Evolutionary conservation across 345 rosid genomes (phyloP).

Genomic region (Syzygium grande): DNA sequence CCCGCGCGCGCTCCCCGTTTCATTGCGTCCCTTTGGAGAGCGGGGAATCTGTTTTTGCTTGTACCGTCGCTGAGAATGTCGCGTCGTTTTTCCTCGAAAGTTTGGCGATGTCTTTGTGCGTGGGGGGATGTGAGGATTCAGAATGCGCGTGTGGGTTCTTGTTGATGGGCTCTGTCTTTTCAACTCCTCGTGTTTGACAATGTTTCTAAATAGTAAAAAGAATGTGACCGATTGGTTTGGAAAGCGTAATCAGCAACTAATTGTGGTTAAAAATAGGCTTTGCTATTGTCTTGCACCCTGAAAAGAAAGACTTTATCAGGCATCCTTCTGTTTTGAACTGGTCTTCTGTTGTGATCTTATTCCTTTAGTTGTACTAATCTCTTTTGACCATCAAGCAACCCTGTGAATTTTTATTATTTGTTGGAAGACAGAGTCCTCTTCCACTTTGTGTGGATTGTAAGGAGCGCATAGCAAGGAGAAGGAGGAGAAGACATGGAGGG

Average conservation of each 20-base stretch:
- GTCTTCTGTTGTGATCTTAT: neutral
- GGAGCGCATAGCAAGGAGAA: neutral
- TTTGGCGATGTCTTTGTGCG: neutral
- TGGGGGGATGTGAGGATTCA: neutral
- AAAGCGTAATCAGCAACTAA: neutral
- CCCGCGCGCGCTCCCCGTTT: no score
- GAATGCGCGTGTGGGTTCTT: neutral
- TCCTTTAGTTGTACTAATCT: neutral
- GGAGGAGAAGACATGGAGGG: conserved; percentile 44
- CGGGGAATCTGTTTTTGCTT: neutral
- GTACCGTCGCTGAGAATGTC: neutral
- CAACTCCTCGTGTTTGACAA: neutral
- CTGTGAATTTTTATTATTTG: neutral
- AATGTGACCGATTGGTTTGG: neutral
- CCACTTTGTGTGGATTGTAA: neutral
- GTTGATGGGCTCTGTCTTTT: neutral
- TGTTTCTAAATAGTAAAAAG: neutral
- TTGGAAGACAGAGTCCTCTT: neutral
- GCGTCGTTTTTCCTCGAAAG: neutral
- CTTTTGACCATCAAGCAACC: neutral
- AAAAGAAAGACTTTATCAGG: neutral
- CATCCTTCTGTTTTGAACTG: neutral
- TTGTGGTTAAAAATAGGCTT: neutral
- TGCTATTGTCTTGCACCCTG: neutral
- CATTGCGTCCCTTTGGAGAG: no score